Conservation (phyloP, 129 eudicot genomes). For the Cynara cardunculus region DNA sequence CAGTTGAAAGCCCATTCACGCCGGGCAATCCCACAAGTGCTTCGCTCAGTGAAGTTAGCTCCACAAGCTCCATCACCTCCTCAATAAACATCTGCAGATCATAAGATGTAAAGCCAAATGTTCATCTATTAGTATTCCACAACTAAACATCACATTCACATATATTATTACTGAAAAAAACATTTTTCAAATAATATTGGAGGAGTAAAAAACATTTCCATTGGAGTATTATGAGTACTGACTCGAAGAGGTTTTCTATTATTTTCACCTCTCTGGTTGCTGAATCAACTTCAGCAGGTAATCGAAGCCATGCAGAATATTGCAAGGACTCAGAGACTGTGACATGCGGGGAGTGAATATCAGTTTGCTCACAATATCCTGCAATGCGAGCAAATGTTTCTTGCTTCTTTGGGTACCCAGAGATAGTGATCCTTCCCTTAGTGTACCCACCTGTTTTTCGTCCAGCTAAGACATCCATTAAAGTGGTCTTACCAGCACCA, state of each 20-base stretch:
- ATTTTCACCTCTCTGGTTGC: conserved; percentile 50
- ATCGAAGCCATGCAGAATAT: conserved; percentile 86
- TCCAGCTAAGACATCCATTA: conserved; percentile 88
- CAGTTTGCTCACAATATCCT: conserved; percentile 91
- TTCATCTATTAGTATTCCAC: neutral
- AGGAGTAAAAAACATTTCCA: neutral
- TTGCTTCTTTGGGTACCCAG: conserved; percentile 87
- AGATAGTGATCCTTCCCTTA: conserved; percentile 64
- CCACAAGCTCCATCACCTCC: conserved; percentile 52
- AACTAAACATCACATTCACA: too few species aligned
- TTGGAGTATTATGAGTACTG: neutral
- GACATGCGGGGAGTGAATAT: conserved; percentile 87
- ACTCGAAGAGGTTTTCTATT: neutral
- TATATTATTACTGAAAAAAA: too few species aligned
- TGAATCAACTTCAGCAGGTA: conserved; percentile 66
- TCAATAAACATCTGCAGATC: conserved; percentile 36
- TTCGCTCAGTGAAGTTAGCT: conserved; percentile 36
- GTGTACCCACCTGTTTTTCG: conserved; percentile 84
- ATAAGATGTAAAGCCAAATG: neutral
- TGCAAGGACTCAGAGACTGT: conserved; percentile 70
- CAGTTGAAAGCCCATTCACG: conserved; percentile 46
- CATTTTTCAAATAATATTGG: neutral
- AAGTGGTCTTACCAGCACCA: conserved; percentile 95
- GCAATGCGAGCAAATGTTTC: conserved; percentile 90
- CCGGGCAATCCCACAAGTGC: conserved; percentile 53